Percentiles rank a stretch among this genome's conserved stretches.
Conservation (phyloP, 352 stramenopile species). For the Albugo candida region DNA sequence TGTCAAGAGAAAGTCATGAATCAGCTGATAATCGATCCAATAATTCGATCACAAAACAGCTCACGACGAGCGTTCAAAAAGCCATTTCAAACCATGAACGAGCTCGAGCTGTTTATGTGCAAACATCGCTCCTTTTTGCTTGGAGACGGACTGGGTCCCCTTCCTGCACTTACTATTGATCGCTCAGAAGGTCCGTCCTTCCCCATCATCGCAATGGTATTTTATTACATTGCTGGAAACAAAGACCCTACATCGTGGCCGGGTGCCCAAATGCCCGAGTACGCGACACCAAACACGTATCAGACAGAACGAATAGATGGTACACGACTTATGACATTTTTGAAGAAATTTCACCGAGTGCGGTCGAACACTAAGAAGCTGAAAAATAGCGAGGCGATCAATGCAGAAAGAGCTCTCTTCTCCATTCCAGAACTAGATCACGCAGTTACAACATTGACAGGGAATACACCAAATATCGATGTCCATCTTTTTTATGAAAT, state of each 20-base stretch:
- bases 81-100: background rate
- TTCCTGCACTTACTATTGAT: background rate
- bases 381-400: too few relatives aligned
- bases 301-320: too few relatives aligned
- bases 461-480: too few relatives aligned
- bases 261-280: constrained; percentile 10
- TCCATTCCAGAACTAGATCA: too few relatives aligned
- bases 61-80: background rate
- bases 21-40: background rate
- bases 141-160: background rate
- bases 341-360: too few relatives aligned
- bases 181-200: constrained; percentile 11
- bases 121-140: background rate
- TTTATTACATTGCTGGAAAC: constrained; percentile 14
- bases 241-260: constrained; percentile 10
- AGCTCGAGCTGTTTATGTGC: background rate
- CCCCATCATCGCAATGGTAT: constrained; percentile 10
- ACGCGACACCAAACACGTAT: constrained; percentile 1
- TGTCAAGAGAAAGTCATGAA: background rate
- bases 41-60: background rate
- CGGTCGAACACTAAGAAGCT: too few relatives aligned
- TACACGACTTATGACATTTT: too few relatives aligned
- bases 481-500: too few relatives aligned
- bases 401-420: too few relatives aligned
- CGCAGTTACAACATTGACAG: too few relatives aligned